A percentile compares a stretch with the other conserved stretches of the same genome.
Evolutionary conservation across 257 asterid species (phyloP).

Genomic region (Plectranthus barbatus): DNA sequence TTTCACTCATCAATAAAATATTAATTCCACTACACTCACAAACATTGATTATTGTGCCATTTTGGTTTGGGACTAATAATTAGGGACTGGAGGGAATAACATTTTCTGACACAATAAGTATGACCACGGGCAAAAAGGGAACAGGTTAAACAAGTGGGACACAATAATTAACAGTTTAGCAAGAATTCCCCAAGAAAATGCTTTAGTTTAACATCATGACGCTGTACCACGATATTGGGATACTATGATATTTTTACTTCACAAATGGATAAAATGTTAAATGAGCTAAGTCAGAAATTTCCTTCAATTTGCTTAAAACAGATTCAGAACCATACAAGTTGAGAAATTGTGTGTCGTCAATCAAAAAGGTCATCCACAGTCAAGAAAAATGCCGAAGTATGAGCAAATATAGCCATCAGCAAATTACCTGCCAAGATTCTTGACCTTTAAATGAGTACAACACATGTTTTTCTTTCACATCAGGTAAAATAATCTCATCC

Average conservation of each 20-base stretch:
- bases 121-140: too few species aligned
- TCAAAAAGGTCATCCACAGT: background rate
- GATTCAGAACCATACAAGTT: too few species aligned
- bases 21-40: too few species aligned
- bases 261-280: background rate
- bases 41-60: too few species aligned
- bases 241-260: background rate
- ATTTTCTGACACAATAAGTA: background rate
- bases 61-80: too few species aligned
- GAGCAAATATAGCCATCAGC: background rate
- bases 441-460: conserved; percentile 59
- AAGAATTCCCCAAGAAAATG: background rate
- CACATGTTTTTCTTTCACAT: conserved; percentile 49
- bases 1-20: too few species aligned
- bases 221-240: background rate
- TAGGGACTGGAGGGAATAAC: background rate
- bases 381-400: background rate
- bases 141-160: background rate
- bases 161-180: background rate
- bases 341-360: background rate
- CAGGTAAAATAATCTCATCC: conserved; percentile 48
- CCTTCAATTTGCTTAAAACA: too few species aligned
- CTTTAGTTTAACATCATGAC: background rate
- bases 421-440: conserved; percentile 86
- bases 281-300: background rate